Base-by-base conservation (phyloP, 495 filamentous ascomycete genomes). In the Penicillium malachiteum region DNA sequence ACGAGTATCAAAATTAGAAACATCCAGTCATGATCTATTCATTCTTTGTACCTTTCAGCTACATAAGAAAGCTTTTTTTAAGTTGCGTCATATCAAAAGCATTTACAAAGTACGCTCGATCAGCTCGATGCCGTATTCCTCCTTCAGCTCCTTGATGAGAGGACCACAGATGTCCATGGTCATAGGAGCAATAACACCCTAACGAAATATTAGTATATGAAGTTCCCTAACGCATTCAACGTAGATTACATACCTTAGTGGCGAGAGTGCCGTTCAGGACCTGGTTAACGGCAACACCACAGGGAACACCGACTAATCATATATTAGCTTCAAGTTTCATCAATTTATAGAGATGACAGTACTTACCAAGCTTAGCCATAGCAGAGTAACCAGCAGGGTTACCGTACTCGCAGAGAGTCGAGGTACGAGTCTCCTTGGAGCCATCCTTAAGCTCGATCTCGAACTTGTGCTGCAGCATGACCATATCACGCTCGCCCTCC, bases 401-500 rank as follows among this genome's bases (percentile, higher is more conserved):
- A 63, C 94, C 93, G 68, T 96, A 96, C 68, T 95, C 93, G 71
- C 79, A 80, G 7, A 97, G 82, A 11, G 92, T 97, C 38, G 83
- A 87, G 7, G 89, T 92, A 42, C 85, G 79, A 37, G 83, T 89
- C 80, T 96, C 87, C 68, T 84, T 74, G 53, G 68, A 77, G 57
- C 87, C 87, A 64, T 96, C 90, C 68, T 84, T 83, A 67, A 87
- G 72, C 79, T 96, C 88, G 63, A 97, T 89, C 69, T 87, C 87
- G 69, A 96, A 97, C 70, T 88, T 91, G 81, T 98, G 94, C 76
- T 95, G 91, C 38, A 96, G 83, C 82, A 94, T 89, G 50, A 86
- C 84, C 47, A 96, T 75, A 66, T 95, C 91, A 38, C 93, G 85
- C 84, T 96, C 94, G 37, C 81, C 85, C 53, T 86, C 79, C 60